Evolutionary conservation across 352 stramenopile species (phyloP).

Genomic region (Globisporangium carolinianum): DNA sequence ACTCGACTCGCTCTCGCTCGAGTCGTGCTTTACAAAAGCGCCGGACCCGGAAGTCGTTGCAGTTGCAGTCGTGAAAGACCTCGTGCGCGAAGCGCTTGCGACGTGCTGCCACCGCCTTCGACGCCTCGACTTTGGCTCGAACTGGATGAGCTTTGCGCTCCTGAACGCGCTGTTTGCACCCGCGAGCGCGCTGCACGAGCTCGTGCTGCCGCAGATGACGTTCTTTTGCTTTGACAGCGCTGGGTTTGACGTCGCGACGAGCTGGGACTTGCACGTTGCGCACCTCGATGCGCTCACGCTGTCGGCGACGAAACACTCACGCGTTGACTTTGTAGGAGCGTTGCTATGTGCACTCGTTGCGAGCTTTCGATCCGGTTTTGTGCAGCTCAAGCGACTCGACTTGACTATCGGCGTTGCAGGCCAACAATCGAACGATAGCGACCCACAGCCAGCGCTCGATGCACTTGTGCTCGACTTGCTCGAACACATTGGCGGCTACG

Average conservation of each 20-base stretch:
- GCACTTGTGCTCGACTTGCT: slow-evolving; percentile 15
- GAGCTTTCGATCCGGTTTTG: slow-evolving; percentile 41
- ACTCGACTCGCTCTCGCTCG: slow-evolving; percentile 39
- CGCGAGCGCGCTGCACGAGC: slow-evolving; percentile 33
- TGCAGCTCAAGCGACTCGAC: slow-evolving; percentile 48
- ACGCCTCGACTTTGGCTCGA: slow-evolving; percentile 47
- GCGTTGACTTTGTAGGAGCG: slow-evolving; percentile 23
- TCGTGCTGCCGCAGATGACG: slow-evolving; percentile 28
- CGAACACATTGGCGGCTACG: slow-evolving; percentile 20
- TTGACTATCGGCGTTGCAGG: slow-evolving; percentile 11
- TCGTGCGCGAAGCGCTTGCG: slow-evolving; percentile 28
- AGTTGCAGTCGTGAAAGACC: slow-evolving; percentile 30
- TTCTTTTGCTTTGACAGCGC: slow-evolving; percentile 18
- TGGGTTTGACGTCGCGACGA: slow-evolving; percentile 6
- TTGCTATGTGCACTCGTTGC: slow-evolving; percentile 34
- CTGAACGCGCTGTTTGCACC: slow-evolving; percentile 52
- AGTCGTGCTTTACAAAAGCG: slow-evolving; percentile 54
- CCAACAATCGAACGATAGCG: background rate
- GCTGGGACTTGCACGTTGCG: slow-evolving; percentile 45
- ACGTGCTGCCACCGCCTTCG: slow-evolving; percentile 31
- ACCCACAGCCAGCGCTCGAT: slow-evolving; percentile 7
- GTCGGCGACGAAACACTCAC: slow-evolving; percentile 25
- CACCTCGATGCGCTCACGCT: slow-evolving; percentile 31
- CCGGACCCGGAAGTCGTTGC: slow-evolving; percentile 26
- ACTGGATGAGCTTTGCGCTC: slow-evolving; percentile 41